phyloP scores from a whole-genome alignment of 495 filamentous ascomycete genomes.

The Daldinia childiae region DNA sequence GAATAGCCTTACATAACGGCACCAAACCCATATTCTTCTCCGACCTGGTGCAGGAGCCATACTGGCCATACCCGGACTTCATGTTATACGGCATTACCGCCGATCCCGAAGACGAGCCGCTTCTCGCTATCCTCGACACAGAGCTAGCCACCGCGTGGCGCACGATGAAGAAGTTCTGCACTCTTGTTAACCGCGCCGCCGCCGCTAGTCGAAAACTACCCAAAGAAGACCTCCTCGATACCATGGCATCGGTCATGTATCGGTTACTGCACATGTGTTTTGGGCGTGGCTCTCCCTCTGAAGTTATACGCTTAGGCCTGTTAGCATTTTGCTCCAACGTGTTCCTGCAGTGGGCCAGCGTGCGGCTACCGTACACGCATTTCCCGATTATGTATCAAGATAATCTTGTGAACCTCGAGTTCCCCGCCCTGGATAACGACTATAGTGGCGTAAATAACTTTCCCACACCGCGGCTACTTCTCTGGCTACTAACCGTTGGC shows the following conservation, averaged over 20 bases:
- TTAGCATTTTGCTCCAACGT: slow-evolving; percentile 50
- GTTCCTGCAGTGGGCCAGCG: slow-evolving; percentile 53
- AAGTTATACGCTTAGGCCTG: slow-evolving; percentile 53
- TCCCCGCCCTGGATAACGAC: not conserved
- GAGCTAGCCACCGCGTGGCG: slow-evolving; percentile 47
- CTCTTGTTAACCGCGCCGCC: slow-evolving; percentile 49
- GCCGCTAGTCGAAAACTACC: slow-evolving; percentile 38
- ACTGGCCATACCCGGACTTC: slow-evolving; percentile 33
- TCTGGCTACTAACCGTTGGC: slow-evolving; percentile 54
- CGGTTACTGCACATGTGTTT: slow-evolving; percentile 47
- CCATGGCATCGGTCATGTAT: slow-evolving; percentile 56
- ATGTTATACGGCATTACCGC: not conserved
- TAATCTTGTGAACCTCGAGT: slow-evolving; percentile 11
- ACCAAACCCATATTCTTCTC: slow-evolving; percentile 47
- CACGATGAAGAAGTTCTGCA: slow-evolving; percentile 50
- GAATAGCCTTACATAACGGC: slow-evolving; percentile 45
- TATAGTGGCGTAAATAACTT: not conserved
- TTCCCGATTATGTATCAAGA: slow-evolving; percentile 34
- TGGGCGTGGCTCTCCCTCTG: slow-evolving; percentile 39
- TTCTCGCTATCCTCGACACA: slow-evolving; percentile 18
- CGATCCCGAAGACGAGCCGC: not conserved
- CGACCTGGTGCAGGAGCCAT: slow-evolving; percentile 40
- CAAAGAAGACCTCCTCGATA: slow-evolving; percentile 45
- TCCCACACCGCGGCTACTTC: slow-evolving; percentile 15
- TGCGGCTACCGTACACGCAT: slow-evolving; percentile 41